Evolutionary conservation across 148 eudicot genomes (phyloP).

Genomic region (Vaccinium vitisidaea): DNA sequence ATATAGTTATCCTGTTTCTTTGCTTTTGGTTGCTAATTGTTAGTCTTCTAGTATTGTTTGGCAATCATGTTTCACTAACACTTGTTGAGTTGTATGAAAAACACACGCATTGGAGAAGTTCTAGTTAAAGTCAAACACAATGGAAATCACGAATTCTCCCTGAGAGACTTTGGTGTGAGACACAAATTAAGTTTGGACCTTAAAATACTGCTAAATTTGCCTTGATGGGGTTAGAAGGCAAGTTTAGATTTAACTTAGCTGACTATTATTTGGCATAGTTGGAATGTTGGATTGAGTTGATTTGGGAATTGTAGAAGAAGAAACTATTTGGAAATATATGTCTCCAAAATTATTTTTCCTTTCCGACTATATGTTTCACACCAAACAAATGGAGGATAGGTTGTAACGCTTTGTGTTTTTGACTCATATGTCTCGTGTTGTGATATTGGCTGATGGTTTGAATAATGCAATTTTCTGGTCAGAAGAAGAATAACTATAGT

Average conservation of each 20-base stretch:
- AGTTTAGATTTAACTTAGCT: neutral
- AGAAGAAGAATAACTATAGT: constrained; percentile 55
- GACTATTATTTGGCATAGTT: neutral
- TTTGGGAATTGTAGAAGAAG: neutral
- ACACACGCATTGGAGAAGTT: too few species aligned
- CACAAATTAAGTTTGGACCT: too few species aligned
- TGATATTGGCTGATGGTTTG: constrained; percentile 10
- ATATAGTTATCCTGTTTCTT: neutral
- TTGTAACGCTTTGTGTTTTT: neutral
- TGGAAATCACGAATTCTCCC: too few species aligned
- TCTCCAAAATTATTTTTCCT: neutral
- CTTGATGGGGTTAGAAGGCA: too few species aligned
- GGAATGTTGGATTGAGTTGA: neutral
- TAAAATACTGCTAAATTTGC: neutral
- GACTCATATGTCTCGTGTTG: neutral
- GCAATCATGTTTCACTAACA: too few species aligned
- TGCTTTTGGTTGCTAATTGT: neutral
- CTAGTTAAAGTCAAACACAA: too few species aligned
- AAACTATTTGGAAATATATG: neutral
- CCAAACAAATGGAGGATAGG: neutral
- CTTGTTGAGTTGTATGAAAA: too few species aligned
- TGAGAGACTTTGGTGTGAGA: too few species aligned
- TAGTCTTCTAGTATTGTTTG: neutral
- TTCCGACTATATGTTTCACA: neutral
- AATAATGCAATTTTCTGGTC: constrained; percentile 18